Evolutionary conservation across 1,284 basidiomycete species (phyloP).

Genomic region (Leccinum pachyderme): DNA sequence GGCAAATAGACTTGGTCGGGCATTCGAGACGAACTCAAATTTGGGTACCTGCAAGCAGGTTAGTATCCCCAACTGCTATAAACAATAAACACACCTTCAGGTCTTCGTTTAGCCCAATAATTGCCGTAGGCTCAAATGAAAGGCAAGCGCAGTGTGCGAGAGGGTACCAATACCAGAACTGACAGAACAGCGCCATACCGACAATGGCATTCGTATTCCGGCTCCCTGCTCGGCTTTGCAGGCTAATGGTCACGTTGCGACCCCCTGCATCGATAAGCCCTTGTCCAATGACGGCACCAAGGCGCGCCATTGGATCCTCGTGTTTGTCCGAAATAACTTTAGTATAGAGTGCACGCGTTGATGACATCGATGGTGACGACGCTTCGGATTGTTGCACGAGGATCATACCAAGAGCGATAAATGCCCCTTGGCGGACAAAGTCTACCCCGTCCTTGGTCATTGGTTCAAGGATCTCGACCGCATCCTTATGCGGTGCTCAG

Average conservation of each 20-base stretch:
- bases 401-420: slow-evolving; percentile 92
- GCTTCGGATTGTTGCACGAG: slow-evolving; percentile 94
- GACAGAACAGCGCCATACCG: slow-evolving; percentile 93
- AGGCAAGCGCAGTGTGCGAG: slow-evolving; percentile 91
- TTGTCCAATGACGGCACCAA: slow-evolving; percentile 92
- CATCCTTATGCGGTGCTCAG: slow-evolving; percentile 60
- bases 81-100: slow-evolving; percentile 60
- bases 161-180: slow-evolving; percentile 99
- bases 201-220: slow-evolving; percentile 91
- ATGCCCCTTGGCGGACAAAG: slow-evolving; percentile 97
- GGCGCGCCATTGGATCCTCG: slow-evolving; percentile 96
- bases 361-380: slow-evolving; percentile 75
- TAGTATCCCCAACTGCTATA: slow-evolving; percentile 1
- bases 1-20: slow-evolving; percentile 84
- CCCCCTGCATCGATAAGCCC: slow-evolving; percentile 97
- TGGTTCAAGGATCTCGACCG: slow-evolving; percentile 91
- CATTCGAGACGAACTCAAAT: slow-evolving; percentile 88
- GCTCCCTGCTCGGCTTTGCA: slow-evolving; percentile 89
- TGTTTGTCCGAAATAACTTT: slow-evolving; percentile 94
- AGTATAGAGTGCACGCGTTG: slow-evolving; percentile 78
- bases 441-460: slow-evolving; percentile 97
- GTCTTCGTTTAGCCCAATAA: slow-evolving; percentile 86
- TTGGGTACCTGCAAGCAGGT: slow-evolving; percentile 66
- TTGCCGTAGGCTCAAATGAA: slow-evolving; percentile 90
- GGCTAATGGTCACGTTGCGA: slow-evolving; percentile 89